Evolutionary conservation across 2,329 filamentous ascomycete species (phyloP), one percentile per base, ranked within the genome.

Genomic region (Podosphaera xanthii): DNA sequence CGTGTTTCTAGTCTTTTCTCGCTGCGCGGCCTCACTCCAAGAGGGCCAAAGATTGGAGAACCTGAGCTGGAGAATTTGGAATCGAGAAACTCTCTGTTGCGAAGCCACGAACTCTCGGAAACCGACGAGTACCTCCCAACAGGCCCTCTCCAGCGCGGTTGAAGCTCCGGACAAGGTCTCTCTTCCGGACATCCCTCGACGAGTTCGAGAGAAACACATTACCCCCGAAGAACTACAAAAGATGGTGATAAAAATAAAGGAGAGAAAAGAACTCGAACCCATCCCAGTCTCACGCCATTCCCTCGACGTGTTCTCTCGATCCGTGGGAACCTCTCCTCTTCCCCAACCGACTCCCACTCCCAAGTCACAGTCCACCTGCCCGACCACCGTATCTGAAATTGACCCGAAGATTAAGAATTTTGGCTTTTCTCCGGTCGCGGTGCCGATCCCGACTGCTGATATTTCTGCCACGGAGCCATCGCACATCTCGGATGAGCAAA

Each of bases 21-120:
- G 89, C 73, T 95, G 91, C 72, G 88, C 89, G 69, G 87, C 92
- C 68, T 92, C 90, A 58, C 84, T 97, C 70, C 87, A 95, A 70
- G 86, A 97, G 72, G 92, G 92, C 60, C 83, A 87, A 69, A 79
- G 92, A 68, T 76, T 96, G 69, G 92, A 97, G 71, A 97, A 98
- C 74, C 76, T 98, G 63, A 94, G 86, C 70, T 97, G 92, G 92
- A 78, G 92, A 67, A 75, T 97, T 62, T 97, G 90, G 91, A 94
- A 88, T 67, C 80, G 89, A 67, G 90, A 97, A 70, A 91, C 87
- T 9, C 88, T 95, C 67, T 94, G 90, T 72, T 90, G 85, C 72
- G 84, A 87, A 62, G 78, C 78, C 46, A 75, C 77, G 61, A 75
- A 77, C 65, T 75, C 77, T 66, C 72, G 73, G 34, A 73, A 77